Base-by-base conservation (phyloP, 441 rosid species). In the Bruguiera hainesii region DNA sequence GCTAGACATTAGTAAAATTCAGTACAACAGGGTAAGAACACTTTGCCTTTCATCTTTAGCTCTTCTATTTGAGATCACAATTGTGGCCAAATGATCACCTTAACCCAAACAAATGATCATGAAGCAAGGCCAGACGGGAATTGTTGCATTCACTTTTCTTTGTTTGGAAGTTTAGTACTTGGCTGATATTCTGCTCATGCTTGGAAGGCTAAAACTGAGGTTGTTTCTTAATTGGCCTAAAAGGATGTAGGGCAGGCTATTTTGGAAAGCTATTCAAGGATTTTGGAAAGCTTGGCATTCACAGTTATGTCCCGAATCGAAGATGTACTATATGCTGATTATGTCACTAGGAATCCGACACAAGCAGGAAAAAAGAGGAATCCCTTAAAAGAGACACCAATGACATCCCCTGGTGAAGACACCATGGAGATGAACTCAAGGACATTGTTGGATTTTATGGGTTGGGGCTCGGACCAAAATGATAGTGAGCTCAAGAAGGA, bases 161-260 rank as follows among this genome's bases (percentile, higher is more conserved):
- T 42, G 48, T 42, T 42, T 42, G 48, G 13, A 42, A 42, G 48
- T 42, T 42, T 11, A 42, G 1, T 11, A 13, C 16, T 42, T 42
- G 48, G 48, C 31, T 31, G 31, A 64, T 16, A 28, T 57, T 63
- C 52, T 23, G 33, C 23, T 59, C 39, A 20, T 26, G 23, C 16
- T 35, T 16, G 5, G 58, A 29, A 63, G 33, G 50, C 53, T 19
- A 16, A 2, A 63, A 35, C 77, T 66, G 51, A n/a, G 19, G 19
- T 18, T 21, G n/a, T 66, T 11, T 60, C 33, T 25, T 49, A 42
- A 42, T 42, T 56, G 63, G 57, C 51, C 51, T 61, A 13, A 72
- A 85, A 91, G 97, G 98, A 93, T 66, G 85, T 96, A 60, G 99
- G 99, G 9, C 97, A 93, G 53, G 96, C 98, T 3, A 72, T 88